Evolutionary conservation across 768 basidiomycete genomes (phyloP).

Genomic region (Suillus cothurnatus): DNA sequence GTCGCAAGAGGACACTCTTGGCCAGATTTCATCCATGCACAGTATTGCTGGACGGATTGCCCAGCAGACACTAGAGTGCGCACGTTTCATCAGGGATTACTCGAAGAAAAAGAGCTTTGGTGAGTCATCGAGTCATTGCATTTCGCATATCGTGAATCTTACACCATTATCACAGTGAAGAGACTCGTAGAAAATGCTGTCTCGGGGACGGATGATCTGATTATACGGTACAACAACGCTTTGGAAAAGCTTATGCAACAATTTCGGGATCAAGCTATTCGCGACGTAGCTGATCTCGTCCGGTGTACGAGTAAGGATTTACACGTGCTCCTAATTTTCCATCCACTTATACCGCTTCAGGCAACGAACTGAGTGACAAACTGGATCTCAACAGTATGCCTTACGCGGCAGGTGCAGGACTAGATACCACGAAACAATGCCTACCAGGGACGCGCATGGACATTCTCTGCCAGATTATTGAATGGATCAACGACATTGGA

Average conservation of each 20-base stretch:
- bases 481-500: conserved; percentile 14
- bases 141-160: background rate
- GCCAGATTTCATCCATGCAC: background rate
- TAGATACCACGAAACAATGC: conserved; percentile 11
- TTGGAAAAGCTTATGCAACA: too few relatives aligned
- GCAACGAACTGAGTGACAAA: too few relatives aligned
- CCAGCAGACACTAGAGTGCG: conserved; percentile 28
- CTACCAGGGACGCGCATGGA: too few relatives aligned
- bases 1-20: too few relatives aligned
- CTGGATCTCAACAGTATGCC: too few relatives aligned
- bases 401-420: too few relatives aligned
- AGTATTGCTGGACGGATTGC: conserved; percentile 9
- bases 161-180: too few relatives aligned
- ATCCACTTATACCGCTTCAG: too few relatives aligned
- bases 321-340: too few relatives aligned
- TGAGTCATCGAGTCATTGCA: conserved; percentile 5
- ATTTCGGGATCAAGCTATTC: too few relatives aligned
- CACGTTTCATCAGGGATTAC: conserved; percentile 30
- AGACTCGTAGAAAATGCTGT: background rate
- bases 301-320: too few relatives aligned
- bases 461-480: conserved; percentile 17
- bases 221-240: background rate
- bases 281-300: too few relatives aligned
- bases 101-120: conserved; percentile 24
- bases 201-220: background rate